A percentile compares a stretch with the other conserved stretches of the same genome.
phyloP scores from a whole-genome alignment of 164 flowering plant genomes.

The Litsea cubeba region DNA sequence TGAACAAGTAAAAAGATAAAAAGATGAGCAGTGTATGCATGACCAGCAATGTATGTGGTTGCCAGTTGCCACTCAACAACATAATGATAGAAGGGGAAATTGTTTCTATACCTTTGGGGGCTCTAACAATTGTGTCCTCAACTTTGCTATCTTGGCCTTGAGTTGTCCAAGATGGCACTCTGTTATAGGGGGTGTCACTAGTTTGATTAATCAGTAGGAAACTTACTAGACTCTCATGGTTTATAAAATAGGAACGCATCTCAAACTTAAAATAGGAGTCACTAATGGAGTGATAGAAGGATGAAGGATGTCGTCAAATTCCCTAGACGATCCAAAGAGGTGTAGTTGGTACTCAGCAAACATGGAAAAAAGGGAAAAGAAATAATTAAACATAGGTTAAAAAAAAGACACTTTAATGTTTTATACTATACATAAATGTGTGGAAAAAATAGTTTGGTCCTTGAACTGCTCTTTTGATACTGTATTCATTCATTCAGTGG shows the following conservation, averaged over 20 bases:
- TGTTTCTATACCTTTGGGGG: conserved; percentile 76
- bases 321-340: too few species aligned
- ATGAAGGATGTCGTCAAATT: too few species aligned
- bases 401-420: too few species aligned
- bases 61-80: background rate
- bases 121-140: conserved; percentile 91
- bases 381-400: too few species aligned
- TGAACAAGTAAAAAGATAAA: too few species aligned
- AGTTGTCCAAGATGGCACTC: conserved; percentile 99
- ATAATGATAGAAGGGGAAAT: background rate
- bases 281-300: background rate
- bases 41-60: background rate
- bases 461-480: background rate
- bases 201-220: background rate
- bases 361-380: too few species aligned
- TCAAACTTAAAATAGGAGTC: background rate
- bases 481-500: background rate
- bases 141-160: conserved; percentile 96
- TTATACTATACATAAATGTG: too few species aligned
- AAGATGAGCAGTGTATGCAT: background rate
- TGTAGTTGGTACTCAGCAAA: too few species aligned
- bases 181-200: conserved; percentile 14
- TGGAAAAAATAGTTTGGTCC: too few species aligned
- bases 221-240: background rate
- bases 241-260: too few species aligned